Evolutionary conservation across 768 basidiomycete species (phyloP), one percentile per base, ranked within the genome.

Genomic region (Pleurotus citrinopileatus): DNA sequence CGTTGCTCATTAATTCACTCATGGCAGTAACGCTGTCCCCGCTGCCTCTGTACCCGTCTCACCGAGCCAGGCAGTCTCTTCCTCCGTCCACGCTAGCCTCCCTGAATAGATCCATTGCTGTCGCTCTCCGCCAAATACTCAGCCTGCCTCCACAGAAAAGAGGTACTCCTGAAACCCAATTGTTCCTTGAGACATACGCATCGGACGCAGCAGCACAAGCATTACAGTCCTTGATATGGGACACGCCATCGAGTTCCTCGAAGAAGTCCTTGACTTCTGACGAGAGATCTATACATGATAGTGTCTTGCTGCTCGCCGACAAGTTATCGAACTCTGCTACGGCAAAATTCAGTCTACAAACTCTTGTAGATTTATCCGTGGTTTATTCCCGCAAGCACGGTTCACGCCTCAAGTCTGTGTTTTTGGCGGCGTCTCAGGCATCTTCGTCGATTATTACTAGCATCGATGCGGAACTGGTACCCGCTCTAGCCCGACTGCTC

Each of bases 161-260:
- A 4, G 73, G 81, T 54, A 73, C 70, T 0, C 63, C 74, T 0
- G 69, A 81, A 0, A 73, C 78, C 1, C 67, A 71, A 17, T 60
- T 63, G 2, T 89, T 86, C 61, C 17, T 89, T 40, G 69, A 77
- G 12, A 79, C 80, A 6, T 91, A 86, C 57, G 78, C 75, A 10
- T 73, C 74, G 54, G 82, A 89, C 59, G 66, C 67, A 1, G 85
- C 87, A 7, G 71, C 76, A 22, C 75, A 78, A 34, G 61, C 60
- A 5, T 72, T 90, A 1, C 74, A 86, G 42, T 58, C 69, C 7
- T 70, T 89, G 29, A 82, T 90, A 56, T 89, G 87, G 87, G 71
- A 70, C 6, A 57, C 64, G 3, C 27, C 56, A 22, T 25, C 60
- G 4, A 54, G 60, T 3, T 56, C 64, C 4, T 70, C 75, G 1